Conservation (phyloP, 345 rosid species). For the Euphorbia peplus region DNA sequence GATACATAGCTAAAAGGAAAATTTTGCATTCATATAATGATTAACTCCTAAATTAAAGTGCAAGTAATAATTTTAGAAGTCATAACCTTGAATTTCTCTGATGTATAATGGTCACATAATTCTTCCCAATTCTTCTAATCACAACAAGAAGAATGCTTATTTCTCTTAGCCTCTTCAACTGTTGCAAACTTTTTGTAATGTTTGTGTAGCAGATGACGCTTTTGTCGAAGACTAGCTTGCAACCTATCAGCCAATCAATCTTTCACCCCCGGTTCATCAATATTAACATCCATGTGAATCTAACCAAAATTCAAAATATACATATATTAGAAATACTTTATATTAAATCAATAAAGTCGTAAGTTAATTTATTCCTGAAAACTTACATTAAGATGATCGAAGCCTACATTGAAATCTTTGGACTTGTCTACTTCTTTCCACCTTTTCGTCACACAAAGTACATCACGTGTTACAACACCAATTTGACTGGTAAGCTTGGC, state of each 20-base stretch:
- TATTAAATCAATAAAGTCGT: no score
- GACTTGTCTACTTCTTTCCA: not conserved
- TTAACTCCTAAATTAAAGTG: no score
- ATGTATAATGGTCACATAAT: not conserved
- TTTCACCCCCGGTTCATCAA: no score
- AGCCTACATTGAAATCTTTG: not conserved
- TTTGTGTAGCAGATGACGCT: not conserved
- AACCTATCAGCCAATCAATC: not conserved
- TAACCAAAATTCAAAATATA: not conserved
- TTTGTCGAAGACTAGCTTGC: not conserved
- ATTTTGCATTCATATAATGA: no score
- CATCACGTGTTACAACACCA: not conserved
- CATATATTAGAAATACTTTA: no score
- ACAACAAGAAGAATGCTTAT: not conserved
- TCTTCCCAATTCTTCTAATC: not conserved
- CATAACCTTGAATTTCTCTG: no score
- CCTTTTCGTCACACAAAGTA: not conserved
- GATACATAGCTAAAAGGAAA: no score
- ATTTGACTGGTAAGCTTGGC: not conserved
- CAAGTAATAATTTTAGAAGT: no score
- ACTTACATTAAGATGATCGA: not conserved
- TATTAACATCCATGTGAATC: not conserved
- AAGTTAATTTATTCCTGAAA: no score
- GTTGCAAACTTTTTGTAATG: not conserved
- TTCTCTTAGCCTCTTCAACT: not conserved